A percentile compares a stretch with the other conserved stretches of the same genome.
These are phyloP conservation scores for Ganoderma sinense DNA, from an alignment of 1,284 basidiomycete genomes.

Conservation along the genomic window DNA sequence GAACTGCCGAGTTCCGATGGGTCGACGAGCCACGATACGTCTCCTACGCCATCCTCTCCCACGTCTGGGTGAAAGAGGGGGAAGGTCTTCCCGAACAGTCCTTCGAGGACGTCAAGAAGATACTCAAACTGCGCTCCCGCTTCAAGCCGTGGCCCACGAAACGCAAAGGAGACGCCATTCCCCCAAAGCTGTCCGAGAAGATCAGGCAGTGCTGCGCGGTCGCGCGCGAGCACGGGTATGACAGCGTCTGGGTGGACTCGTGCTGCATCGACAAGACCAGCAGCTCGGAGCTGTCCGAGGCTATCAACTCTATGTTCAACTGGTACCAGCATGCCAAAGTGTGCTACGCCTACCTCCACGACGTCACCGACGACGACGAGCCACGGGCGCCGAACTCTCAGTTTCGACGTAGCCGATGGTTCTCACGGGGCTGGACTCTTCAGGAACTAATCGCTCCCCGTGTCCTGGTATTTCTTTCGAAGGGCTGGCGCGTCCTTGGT, in stretches of 20 bases:
- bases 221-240: slow-evolving; percentile 20
- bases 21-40: slow-evolving; percentile 16
- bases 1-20: slow-evolving; percentile 9
- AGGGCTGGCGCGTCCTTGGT: slow-evolving; percentile 17
- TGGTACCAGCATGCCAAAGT: slow-evolving; percentile 27
- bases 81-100: slow-evolving; percentile 19
- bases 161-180: not conserved
- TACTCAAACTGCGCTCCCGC: slow-evolving; percentile 1
- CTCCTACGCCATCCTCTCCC: slow-evolving; percentile 26
- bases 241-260: slow-evolving; percentile 25
- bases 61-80: slow-evolving; percentile 15
- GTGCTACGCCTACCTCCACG: slow-evolving; percentile 25
- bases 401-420: slow-evolving; percentile 25
- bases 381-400: slow-evolving; percentile 3
- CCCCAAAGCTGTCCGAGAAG: slow-evolving; percentile 18
- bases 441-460: slow-evolving; percentile 28
- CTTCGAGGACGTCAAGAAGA: slow-evolving; percentile 15
- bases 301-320: slow-evolving; percentile 28
- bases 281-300: slow-evolving; percentile 28
- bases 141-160: not conserved
- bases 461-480: slow-evolving; percentile 22
- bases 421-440: slow-evolving; percentile 26
- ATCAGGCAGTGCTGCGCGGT: slow-evolving; percentile 18
- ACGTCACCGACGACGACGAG: slow-evolving; percentile 19
- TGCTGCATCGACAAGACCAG: slow-evolving; percentile 30